Conservation (phyloP, 2,329 filamentous ascomycete species). For the Diaporthe sp. region DNA sequence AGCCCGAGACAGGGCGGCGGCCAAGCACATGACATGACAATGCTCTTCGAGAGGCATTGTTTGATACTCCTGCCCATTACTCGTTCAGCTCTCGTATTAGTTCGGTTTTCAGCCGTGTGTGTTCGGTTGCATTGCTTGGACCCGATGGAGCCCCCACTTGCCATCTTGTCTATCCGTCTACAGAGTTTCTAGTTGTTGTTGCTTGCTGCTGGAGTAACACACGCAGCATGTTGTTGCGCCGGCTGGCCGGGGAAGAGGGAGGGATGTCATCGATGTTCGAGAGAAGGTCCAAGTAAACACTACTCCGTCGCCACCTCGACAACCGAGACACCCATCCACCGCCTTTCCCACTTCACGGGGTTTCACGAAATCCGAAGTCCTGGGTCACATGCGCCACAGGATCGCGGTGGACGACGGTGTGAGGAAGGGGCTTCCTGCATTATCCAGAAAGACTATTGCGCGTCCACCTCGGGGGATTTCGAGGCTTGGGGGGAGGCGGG, state of each 20-base stretch:
- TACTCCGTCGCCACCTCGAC: constrained; percentile 3
- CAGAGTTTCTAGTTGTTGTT: neutral
- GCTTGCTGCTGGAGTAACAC: neutral
- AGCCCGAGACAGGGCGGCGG: neutral
- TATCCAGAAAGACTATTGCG: neutral
- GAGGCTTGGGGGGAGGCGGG: neutral
- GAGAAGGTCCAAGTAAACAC: neutral
- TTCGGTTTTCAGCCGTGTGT: neutral
- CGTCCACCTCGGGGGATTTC: constrained; percentile 20
- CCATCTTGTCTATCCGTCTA: neutral
- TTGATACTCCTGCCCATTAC: neutral
- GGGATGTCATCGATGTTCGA: neutral
- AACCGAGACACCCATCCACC: neutral
- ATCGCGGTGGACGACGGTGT: neutral
- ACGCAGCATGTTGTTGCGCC: neutral
- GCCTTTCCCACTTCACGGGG: neutral
- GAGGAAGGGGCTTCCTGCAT: neutral
- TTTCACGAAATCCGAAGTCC: neutral
- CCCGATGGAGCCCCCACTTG: neutral
- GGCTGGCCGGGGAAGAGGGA: neutral
- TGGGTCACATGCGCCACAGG: neutral
- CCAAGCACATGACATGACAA: neutral
- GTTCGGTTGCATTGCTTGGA: too few species aligned
- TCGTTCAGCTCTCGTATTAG: neutral
- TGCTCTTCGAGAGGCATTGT: neutral